Base-by-base conservation (phyloP, 2,329 filamentous ascomycete species). In the Fusarium succisae region DNA sequence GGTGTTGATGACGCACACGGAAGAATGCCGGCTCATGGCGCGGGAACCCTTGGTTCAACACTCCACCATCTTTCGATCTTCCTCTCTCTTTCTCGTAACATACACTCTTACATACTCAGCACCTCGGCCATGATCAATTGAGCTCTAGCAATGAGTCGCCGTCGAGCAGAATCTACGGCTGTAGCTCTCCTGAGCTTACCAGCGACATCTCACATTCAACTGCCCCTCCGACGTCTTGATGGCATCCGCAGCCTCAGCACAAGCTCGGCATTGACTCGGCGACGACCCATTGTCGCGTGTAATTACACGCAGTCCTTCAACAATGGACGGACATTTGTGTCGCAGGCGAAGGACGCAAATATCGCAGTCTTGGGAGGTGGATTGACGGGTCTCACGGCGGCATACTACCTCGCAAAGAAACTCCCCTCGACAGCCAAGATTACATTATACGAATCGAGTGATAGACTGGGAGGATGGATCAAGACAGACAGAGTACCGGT, bases 381-480 rank as follows among this genome's bases (percentile, higher is more conserved):
- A 45, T 91, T 98, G 80, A 96, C 94, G 4, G 95, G 95, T 57
- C 88, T 98, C 54, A 89, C 92, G 41, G 88, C 91, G 44, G 94
- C 94, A 37, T 94, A 94, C 84, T 95, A 94, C 81, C 86, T 98
- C 50, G 87, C 91, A 18, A 89, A 90, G 74, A 86, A 91, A 77
- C 87, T 93, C n/a, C 90, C 91, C 8, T 67, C 82, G 53, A 86
- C 88, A 63, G 87, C 90, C 39, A 90, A 91, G 58, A 91, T 99
- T 78, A 96, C 93, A 0, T 80, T 99, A 15, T 98, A 94, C 82
- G 96, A 99, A 81, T 88, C 88, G 26, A 88, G 86, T 35, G 80
- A 88, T 28, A 87, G 90, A 26, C 81, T 96, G 2, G 96, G 96
- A 48, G 96, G 96, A 51, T 98, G 95, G 95, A 86, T 98, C 45